Evolutionary conservation across 768 basidiomycete species (phyloP).

Genomic region (Tephrocybe sp.): DNA sequence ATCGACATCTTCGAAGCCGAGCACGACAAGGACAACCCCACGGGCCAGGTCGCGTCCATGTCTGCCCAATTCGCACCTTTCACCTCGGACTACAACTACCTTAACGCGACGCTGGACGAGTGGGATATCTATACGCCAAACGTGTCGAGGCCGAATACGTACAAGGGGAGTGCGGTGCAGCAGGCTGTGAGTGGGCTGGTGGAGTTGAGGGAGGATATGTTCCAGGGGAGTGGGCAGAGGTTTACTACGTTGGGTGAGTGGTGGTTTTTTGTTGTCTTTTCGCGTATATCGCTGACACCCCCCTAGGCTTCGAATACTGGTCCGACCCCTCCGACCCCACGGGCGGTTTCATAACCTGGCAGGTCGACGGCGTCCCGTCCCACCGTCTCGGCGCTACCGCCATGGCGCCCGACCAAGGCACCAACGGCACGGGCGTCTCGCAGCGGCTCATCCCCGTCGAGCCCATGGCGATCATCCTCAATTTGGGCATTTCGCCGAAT

Average conservation of each 20-base stretch:
- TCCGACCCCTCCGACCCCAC: slow-evolving; percentile 51
- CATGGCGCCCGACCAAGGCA: slow-evolving; percentile 38
- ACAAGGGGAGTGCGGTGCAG: slow-evolving; percentile 50
- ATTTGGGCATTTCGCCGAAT: slow-evolving; percentile 63
- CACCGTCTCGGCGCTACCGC: slow-evolving; percentile 55
- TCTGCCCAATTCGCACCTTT: slow-evolving; percentile 70
- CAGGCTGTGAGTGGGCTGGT: neutral
- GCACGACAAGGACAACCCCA: slow-evolving; percentile 46
- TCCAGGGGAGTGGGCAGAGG: slow-evolving; percentile 14
- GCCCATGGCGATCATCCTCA: slow-evolving; percentile 60
- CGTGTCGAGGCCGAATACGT: slow-evolving; percentile 37
- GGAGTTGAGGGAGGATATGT: slow-evolving; percentile 10
- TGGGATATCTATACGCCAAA: slow-evolving; percentile 33
- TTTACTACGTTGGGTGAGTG: slow-evolving; percentile 10
- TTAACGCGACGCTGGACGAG: slow-evolving; percentile 29
- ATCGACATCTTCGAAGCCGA: slow-evolving; percentile 84
- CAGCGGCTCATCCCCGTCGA: slow-evolving; percentile 63
- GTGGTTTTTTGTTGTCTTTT: neutral
- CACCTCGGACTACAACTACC: slow-evolving; percentile 40
- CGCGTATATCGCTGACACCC: neutral
- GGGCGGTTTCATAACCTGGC: slow-evolving; percentile 77
- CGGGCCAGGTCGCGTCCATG: slow-evolving; percentile 68
- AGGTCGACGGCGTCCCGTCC: slow-evolving; percentile 53
- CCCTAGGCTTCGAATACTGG: slow-evolving; percentile 74
- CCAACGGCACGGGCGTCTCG: slow-evolving; percentile 46